Evolutionary conservation across 1,139 yeast species (phyloP).

Genomic region (Taphrina deformans): DNA sequence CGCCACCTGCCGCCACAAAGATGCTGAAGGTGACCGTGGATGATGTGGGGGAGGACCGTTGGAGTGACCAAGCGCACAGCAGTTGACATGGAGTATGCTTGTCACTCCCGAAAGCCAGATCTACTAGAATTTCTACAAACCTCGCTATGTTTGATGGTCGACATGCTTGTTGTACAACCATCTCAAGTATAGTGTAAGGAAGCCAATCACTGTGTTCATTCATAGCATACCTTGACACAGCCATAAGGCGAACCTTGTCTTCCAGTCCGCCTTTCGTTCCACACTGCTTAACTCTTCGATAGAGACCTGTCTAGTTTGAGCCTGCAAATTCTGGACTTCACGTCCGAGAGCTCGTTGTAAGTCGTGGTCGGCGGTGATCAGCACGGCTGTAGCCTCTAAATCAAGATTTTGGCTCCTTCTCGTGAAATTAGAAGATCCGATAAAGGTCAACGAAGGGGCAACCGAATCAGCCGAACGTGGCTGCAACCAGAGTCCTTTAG

Average conservation of each 20-base stretch:
- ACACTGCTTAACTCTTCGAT: slow-evolving; percentile 27
- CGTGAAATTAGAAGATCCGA: slow-evolving; percentile 48
- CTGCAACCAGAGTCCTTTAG: slow-evolving; percentile 88
- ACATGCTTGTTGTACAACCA: background rate
- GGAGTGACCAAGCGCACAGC: no score
- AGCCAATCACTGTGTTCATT: no score
- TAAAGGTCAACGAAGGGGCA: slow-evolving; percentile 20
- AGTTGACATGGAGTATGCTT: no score
- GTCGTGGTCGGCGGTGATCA: slow-evolving; percentile 66
- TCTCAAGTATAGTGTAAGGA: no score
- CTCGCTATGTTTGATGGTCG: background rate
- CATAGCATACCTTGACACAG: slow-evolving; percentile 29
- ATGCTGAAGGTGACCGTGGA: background rate
- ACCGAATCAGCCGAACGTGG: slow-evolving; percentile 49
- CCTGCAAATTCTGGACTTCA: slow-evolving; percentile 65
- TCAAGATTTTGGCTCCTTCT: slow-evolving; percentile 84
- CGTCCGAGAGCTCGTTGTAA: slow-evolving; percentile 59
- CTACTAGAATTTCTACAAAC: no score
- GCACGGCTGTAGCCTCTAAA: slow-evolving; percentile 79
- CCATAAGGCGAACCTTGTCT: slow-evolving; percentile 26
- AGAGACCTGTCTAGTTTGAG: slow-evolving; percentile 37
- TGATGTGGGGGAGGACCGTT: no score
- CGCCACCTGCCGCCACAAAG: background rate
- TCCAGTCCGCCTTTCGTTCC: slow-evolving; percentile 30
- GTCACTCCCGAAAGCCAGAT: no score